Base-by-base conservation (phyloP, 768 basidiomycete genomes). In the Termitomyces bulborhizus region DNA sequence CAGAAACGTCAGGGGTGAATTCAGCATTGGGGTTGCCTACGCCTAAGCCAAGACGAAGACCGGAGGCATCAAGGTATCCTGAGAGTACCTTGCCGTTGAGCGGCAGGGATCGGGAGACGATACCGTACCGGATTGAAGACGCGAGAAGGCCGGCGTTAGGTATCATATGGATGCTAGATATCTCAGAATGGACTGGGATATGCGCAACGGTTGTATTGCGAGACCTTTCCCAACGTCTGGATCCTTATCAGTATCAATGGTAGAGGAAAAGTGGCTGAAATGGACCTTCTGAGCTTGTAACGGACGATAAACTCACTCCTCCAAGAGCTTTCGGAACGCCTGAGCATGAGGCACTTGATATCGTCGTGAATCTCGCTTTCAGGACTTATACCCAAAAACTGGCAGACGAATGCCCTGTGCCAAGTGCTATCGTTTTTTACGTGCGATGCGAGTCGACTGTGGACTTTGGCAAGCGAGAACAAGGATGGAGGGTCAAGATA, bases 401-500 rank as follows among this genome's bases (percentile, higher is more conserved):
- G 84, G 51, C 74, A 79, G 57, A 83, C 71, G 68, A 89, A 90
- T 29, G 91, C 90, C 21, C 82, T 74, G 49, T 80, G 76, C 90
- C 90, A 93, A 36, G 88, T 91, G 63, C 81, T 84, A 57, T 93
- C 90, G 62, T 88, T 78, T 53, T 78, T 78, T 76, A 90, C 71
- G 76, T 90, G 89, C 58, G 77, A 72, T 65, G 77, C 74, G 54
- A 90, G 74, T 56, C 63, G 65, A 46, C 66, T 71, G 69, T 76
- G 78, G 56, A 84, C 81, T 60, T 69, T 65, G 21, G 76, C 75
- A 60, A 93, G 80, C 1, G 77, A 69, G 43, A 83, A 65, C 34
- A 93, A 79, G 3, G 81, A 75, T 1, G 73, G 76, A 0, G 88
- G 88, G 62, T 82, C 75, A 52, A 92, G 82, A 67, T 83, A 82